Evolutionary conservation across 768 basidiomycete genomes (phyloP), one percentile per base, ranked within the genome.

Genomic region (Lactarius sanguifluus): DNA sequence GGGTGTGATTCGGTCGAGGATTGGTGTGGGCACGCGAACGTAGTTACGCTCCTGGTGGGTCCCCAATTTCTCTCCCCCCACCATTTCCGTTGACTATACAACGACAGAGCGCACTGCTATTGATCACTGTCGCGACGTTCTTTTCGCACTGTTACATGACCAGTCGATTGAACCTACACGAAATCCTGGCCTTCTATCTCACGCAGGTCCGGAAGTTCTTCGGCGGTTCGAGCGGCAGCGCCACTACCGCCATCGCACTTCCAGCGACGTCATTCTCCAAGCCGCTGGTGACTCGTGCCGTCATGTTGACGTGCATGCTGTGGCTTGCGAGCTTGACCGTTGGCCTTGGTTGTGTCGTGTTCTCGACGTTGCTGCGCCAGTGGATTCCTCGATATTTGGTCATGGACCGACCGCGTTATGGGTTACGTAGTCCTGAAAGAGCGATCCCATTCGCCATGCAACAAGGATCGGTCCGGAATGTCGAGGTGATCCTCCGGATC

Each of bases 321-420:
- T 64, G 64, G 64, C 20, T 59, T 23, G 23, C 58, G n/a, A 59
- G 64, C 58, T 54, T 59, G 38, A 58, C 16, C 13, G 20, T 58
- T 50, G 28, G 64, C 12, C 57, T 64, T 41, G 50, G 28, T n/a
- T 64, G 64, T 34, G 38, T 25, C 34, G 34, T 32, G 38, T 20
- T 43, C 28, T 28, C 50, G 9, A n/a, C 30, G 38, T 47, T 54
- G 36, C 41, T 64, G 50, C 58, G 30, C 25, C 38, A 28, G 43
- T 28, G 38, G 47, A 18, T 40, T 15, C 28, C n/a, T 8, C 64
- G n/a, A 32, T 40, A 23, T 9, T 15, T 23, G 36, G 25, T 10
- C 58, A 28, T 41, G 28, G 30, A n/a, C 2, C 57, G 18, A 41
- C 20, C 30, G 6, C 23, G 13, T 15, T 52, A 25, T 5, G 38